These are phyloP conservation scores for Agrostemma githago DNA, from an alignment of 148 eudicot species.

Conservation along the genomic window DNA sequence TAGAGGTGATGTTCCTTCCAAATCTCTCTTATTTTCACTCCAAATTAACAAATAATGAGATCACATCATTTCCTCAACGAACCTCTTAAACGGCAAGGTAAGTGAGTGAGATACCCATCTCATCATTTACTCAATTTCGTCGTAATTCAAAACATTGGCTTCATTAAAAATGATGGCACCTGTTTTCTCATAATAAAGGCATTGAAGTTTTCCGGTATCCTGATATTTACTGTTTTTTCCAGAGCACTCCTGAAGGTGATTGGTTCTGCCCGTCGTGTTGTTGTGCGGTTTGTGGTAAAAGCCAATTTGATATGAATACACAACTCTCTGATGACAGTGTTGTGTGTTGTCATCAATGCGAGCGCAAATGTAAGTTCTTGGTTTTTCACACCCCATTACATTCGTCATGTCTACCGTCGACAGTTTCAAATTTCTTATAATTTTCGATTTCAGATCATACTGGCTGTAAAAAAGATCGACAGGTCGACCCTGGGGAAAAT, in stretches of 20 bases:
- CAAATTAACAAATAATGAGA: background rate
- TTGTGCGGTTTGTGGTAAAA: slow-evolving; percentile 68
- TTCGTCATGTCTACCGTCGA: background rate
- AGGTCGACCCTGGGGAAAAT: slow-evolving; percentile 30
- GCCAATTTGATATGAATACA: slow-evolving; percentile 28
- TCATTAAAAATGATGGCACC: background rate
- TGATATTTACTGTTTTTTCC: slow-evolving; percentile 18
- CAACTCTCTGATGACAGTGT: slow-evolving; percentile 31
- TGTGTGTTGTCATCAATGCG: slow-evolving; percentile 73
- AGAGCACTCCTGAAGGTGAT: slow-evolving; percentile 87
- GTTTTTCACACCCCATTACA: background rate
- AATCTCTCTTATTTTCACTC: background rate
- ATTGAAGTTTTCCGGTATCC: slow-evolving; percentile 10
- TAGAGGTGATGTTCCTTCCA: slow-evolving; percentile 45
- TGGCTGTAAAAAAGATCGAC: slow-evolving; percentile 52
- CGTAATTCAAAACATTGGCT: background rate
- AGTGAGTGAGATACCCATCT: too few relatives aligned
- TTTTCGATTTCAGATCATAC: slow-evolving; percentile 57
- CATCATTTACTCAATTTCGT: background rate
- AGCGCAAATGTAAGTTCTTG: slow-evolving; percentile 62
- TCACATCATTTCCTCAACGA: background rate
- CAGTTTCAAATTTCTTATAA: slow-evolving; percentile 3
- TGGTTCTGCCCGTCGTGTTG: slow-evolving; percentile 97
- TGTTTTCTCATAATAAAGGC: background rate
- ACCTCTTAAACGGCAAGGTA: background rate